A percentile compares a stretch with the other conserved stretches of the same genome.
These are phyloP conservation scores for Fusarium odoratissimum DNA, from an alignment of 2,329 filamentous ascomycete genomes.

Conservation along the genomic window DNA sequence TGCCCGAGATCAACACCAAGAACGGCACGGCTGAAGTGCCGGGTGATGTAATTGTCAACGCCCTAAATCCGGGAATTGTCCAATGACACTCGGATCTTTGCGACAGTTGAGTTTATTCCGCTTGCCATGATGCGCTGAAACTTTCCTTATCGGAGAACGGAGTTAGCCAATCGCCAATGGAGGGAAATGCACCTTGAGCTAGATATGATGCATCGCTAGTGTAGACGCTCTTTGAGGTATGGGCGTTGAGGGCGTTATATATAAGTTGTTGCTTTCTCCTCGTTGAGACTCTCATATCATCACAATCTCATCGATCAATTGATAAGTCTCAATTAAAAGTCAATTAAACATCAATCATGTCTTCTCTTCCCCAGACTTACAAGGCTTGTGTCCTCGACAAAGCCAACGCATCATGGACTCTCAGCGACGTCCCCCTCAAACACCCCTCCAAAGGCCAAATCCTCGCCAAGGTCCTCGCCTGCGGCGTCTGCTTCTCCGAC, in stretches of 20 bases:
- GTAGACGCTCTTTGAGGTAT: background rate
- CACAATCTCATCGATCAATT: background rate
- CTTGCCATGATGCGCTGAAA: background rate
- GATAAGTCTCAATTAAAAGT: background rate
- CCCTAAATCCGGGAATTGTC: constrained; percentile 15
- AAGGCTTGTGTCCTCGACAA: constrained; percentile 72
- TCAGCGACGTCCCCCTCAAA: constrained; percentile 70
- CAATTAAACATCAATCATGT: constrained; percentile 31
- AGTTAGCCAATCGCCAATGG: constrained; percentile 7
- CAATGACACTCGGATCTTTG: constrained; percentile 1
- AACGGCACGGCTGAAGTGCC: background rate
- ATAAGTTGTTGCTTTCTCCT: background rate
- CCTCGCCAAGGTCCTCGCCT: constrained; percentile 77
- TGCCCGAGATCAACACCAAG: constrained; percentile 24
- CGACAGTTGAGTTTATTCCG: background rate
- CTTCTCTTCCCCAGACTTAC: constrained; percentile 71
- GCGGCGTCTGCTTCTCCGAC: constrained; percentile 78
- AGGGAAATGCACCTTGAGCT: background rate
- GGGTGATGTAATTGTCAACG: constrained; percentile 27
- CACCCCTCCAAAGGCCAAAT: constrained; percentile 68
- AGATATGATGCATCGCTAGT: background rate
- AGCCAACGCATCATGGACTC: constrained; percentile 61
- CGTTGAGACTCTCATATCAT: background rate
- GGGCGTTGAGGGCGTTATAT: background rate
- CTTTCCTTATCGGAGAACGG: background rate